phyloP scores from a whole-genome alignment of 805 yeast genomes.

The Priceomyces medius region DNA sequence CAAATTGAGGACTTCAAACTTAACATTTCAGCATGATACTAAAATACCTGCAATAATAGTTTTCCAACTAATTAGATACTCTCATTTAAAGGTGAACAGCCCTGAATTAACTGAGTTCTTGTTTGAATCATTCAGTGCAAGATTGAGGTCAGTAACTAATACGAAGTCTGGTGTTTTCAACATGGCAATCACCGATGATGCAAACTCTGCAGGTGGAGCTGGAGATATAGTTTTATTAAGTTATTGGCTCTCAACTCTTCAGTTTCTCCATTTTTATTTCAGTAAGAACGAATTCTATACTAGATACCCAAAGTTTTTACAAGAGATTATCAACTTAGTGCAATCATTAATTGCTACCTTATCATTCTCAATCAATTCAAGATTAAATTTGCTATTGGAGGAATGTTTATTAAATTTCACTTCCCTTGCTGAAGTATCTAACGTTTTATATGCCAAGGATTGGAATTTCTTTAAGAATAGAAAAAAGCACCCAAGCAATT shows the following conservation, averaged over 20 bases:
- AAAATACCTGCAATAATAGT: conserved; percentile 67
- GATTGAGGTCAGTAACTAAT: conserved; percentile 58
- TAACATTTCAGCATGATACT: conserved; percentile 43
- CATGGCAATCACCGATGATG: conserved; percentile 32
- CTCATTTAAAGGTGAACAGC: conserved; percentile 57
- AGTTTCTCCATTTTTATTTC: conserved; percentile 75
- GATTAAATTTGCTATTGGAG: conserved; percentile 57
- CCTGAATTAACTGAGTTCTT: conserved; percentile 56
- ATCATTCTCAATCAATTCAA: conserved; percentile 61
- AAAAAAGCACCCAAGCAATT: conserved; percentile 46
- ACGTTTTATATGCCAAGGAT: conserved; percentile 70
- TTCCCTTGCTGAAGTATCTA: conserved; percentile 78
- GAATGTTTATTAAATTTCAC: conserved; percentile 72
- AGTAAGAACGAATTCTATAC: conserved; percentile 59
- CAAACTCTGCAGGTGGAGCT: conserved; percentile 28
- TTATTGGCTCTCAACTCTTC: conserved; percentile 85
- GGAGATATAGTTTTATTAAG: conserved; percentile 72
- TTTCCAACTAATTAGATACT: conserved; percentile 69
- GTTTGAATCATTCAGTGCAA: conserved; percentile 57
- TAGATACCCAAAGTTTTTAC: conserved; percentile 57
- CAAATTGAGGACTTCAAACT: conserved; percentile 39
- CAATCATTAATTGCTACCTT: conserved; percentile 67
- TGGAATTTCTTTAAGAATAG: conserved; percentile 54
- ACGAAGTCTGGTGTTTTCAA: conserved; percentile 60
- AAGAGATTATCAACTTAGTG: conserved; percentile 58